Conservation (phyloP, 2,329 filamentous ascomycete species). For the Aureobasidium namibiae region DNA sequence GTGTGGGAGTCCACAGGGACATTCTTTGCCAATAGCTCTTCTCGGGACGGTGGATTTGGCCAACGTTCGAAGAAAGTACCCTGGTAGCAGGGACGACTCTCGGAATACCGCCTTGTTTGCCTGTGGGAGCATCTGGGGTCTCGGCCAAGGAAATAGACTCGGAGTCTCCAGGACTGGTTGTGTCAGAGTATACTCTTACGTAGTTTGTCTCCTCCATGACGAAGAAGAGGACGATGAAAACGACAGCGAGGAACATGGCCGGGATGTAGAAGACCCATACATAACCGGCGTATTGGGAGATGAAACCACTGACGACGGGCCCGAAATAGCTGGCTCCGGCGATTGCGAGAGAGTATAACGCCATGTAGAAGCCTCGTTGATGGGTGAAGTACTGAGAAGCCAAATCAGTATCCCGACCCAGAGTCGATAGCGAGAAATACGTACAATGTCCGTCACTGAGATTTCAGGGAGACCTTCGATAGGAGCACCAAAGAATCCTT, state of each 20-base stretch:
- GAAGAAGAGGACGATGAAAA: constrained; percentile 3
- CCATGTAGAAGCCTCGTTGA: constrained; percentile 16
- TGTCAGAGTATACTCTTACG: constrained; percentile 5
- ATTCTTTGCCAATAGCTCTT: constrained; percentile 17
- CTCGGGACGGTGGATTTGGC: neutral
- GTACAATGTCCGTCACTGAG: constrained; percentile 11
- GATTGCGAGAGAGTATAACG: constrained; percentile 26
- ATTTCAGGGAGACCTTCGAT: constrained; percentile 18
- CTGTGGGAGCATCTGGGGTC: constrained; percentile 17
- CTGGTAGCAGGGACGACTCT: neutral
- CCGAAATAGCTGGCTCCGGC: constrained; percentile 26
- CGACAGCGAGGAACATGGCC: neutral
- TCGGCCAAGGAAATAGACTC: constrained; percentile 17
- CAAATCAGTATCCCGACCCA: too few species aligned
- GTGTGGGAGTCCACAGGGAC: neutral
- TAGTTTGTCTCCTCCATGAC: constrained; percentile 12
- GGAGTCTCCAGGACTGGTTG: neutral
- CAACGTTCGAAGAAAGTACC: neutral
- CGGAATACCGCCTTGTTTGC: constrained; percentile 8
- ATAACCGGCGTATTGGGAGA: constrained; percentile 29
- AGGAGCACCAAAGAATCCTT: constrained; percentile 18
- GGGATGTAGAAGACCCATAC: constrained; percentile 19
- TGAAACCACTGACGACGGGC: constrained; percentile 29
- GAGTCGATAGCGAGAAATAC: too few species aligned
- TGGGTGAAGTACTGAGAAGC: constrained; percentile 13